Base-by-base conservation (phyloP, 2,329 filamentous ascomycete genomes). In the Phaeosphaeria sp. region DNA sequence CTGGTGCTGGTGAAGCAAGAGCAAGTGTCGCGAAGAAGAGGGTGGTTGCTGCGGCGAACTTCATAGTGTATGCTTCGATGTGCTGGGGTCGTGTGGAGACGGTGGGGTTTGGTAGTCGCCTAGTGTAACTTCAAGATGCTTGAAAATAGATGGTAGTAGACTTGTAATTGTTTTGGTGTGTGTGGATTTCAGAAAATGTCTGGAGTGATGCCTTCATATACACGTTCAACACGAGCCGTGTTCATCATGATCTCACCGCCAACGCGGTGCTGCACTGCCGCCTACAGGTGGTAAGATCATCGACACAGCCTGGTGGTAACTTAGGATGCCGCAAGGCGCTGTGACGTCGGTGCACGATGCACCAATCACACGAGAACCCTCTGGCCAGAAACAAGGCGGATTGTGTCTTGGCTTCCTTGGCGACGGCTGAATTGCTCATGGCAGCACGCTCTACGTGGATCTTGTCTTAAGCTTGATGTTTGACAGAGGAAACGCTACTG, bases 1-100 rank as follows among this genome's bases (percentile, higher is more conserved):
- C 25, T 1, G 71, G 70, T 36, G 72, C 68, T 53, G 72, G 71
- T 36, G 42, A 73, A 23, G 73, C 67, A 47, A 72, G 59, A 2
- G 68, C 65, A 54, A 73, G 61, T 15, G 67, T 57, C 22, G 68
- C 61, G 60, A 69, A 62, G 59, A 74, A 52, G 33, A 74, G 50
- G 13, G 65, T 56, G 44, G 66, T 51, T 50, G 60, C 48, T 51
- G 63, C 64, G 13, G 63, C 48, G 61, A 72, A 49, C 58, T 65
- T 74, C 72, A 75, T 76, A 33, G 6, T 67, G 55, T 17, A 20
- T 52, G 44, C 6, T 43, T 23, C 6, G 25, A 20, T 25, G 21
- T 25, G 10, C 15, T 49, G 11, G 30, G 25, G 17, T 23, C 11
- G 15, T 20, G 22, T 27, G 44, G 20, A 27, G 44, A 46, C 6